Percentiles rank a stretch among this genome's conserved stretches.
phyloP scores from a whole-genome alignment of 208 protist genomes.

The Wallacemonas sp. region DNA sequence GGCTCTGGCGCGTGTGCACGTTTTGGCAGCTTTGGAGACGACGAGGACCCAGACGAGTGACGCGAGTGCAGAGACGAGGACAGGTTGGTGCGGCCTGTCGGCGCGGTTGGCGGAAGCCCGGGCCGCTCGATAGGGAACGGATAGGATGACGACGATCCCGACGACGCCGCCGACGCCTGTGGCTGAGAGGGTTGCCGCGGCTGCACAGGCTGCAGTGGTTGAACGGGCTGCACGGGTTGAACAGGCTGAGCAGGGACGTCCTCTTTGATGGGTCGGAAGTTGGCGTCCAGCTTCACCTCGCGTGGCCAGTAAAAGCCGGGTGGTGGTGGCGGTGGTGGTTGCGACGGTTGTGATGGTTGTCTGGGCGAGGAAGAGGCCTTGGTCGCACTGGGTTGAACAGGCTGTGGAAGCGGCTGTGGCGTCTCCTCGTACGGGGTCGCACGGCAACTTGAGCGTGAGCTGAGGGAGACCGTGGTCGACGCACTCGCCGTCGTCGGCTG shows the following conservation, averaged over 20 bases:
- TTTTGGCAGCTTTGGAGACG: not conserved
- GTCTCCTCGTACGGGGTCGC: not conserved
- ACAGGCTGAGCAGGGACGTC: not conserved
- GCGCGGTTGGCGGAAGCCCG: no score
- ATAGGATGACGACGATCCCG: not conserved
- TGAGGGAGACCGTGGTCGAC: constrained; percentile 6
- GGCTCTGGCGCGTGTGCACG: not conserved
- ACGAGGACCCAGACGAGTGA: not conserved
- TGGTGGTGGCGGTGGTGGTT: not conserved
- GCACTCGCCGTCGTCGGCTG: not conserved
- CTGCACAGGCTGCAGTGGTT: not conserved
- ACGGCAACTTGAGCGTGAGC: constrained; percentile 6
- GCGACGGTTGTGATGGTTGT: not conserved
- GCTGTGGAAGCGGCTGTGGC: no score
- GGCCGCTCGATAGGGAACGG: no score
- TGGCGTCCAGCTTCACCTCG: constrained; percentile 12
- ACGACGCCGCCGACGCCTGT: no score
- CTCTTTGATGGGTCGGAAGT: not conserved
- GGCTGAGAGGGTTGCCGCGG: not conserved
- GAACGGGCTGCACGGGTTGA: not conserved
- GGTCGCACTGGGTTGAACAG: no score
- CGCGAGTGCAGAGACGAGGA: not conserved
- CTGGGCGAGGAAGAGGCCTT: no score
- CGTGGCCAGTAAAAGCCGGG: constrained; percentile 4
- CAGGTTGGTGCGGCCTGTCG: not conserved